Evolutionary conservation across 129 eudicot genomes (phyloP), one percentile per base, ranked within the genome.

Genomic region (Cynara cardunculus): DNA sequence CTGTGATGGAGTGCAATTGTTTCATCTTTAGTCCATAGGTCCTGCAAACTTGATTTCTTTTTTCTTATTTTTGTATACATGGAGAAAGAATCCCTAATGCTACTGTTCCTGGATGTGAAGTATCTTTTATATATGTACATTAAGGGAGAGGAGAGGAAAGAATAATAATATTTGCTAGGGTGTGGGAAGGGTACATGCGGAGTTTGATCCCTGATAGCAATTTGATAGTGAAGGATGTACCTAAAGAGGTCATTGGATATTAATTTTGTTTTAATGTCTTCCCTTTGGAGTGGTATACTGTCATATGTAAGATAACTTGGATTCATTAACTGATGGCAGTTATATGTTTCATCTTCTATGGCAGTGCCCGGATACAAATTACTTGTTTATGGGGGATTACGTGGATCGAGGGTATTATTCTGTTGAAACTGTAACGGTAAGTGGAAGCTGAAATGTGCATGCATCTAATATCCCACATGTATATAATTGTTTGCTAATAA

Each of bases 351-450:
- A 70, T 76, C 67, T 79, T 46, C 22, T 79, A 64, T 87, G 79
- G 83, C 92, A 88, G 98, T 91, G 98, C 74, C 98, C 96, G 5
- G 97, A 93, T 82, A 93, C 98, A 74, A 93, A 93, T 83, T 93
- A 93, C 85, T 86, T 93, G 71, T 91, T 93, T 65, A 91, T 93
- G 97, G 98, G 98, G 32, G 98, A 93, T 87, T 93, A 91, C 81
- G 94, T 93, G 64, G 97, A 93, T 81, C 90, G 94, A 77, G 97
- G 98, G 24, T 92, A 92, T 82, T 89, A 89, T 74, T 92, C 97
- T 56, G 92, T 92, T 59, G 97, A 92, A 83, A 92, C 97, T 44
- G 98, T 93, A 37, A 86, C 97, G 41, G 94, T 93, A 86, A 87
- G 94, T 82, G 56, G 67, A 25, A 13, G 41, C 72, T 72, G 77